phyloP scores from a whole-genome alignment of 2,329 filamentous ascomycete genomes.

The Nothophoma quercina region DNA sequence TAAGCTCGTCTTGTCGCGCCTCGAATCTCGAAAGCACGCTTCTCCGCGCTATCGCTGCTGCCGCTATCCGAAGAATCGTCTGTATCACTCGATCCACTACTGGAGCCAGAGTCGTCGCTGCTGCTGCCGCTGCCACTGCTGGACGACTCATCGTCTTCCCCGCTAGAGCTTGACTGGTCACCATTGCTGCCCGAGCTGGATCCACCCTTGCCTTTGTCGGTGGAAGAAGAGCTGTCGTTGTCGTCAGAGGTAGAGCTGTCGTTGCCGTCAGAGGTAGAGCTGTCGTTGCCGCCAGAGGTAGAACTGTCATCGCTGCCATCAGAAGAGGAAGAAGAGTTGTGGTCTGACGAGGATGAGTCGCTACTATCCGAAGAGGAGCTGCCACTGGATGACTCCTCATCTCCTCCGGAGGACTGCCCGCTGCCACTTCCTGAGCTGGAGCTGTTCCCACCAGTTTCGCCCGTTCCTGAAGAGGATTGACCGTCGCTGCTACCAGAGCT shows the following conservation, averaged over 20 bases:
- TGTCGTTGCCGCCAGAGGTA: neutral
- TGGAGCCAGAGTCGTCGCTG: neutral
- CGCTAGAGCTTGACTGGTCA: neutral
- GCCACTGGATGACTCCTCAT: neutral
- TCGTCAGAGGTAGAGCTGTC: neutral
- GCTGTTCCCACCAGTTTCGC: neutral
- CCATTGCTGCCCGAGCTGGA: neutral
- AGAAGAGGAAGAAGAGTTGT: neutral
- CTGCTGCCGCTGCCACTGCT: neutral
- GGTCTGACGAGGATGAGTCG: neutral
- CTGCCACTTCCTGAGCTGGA: neutral
- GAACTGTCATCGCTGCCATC: too few relatives aligned
- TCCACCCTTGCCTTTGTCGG: neutral
- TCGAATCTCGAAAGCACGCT: slow-evolving; percentile 2
- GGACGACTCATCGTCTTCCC: neutral
- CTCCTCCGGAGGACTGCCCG: neutral
- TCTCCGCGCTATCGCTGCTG: neutral
- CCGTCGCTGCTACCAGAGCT: neutral
- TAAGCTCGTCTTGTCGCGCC: neutral
- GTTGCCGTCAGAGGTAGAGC: neutral
- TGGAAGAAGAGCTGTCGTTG: neutral
- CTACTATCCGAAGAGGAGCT: neutral
- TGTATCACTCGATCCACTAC: neutral
- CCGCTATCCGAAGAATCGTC: neutral
- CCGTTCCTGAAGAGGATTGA: neutral